phyloP scores from a whole-genome alignment of 352 stramenopile species.

The Pilasporangium apinafurcum region DNA sequence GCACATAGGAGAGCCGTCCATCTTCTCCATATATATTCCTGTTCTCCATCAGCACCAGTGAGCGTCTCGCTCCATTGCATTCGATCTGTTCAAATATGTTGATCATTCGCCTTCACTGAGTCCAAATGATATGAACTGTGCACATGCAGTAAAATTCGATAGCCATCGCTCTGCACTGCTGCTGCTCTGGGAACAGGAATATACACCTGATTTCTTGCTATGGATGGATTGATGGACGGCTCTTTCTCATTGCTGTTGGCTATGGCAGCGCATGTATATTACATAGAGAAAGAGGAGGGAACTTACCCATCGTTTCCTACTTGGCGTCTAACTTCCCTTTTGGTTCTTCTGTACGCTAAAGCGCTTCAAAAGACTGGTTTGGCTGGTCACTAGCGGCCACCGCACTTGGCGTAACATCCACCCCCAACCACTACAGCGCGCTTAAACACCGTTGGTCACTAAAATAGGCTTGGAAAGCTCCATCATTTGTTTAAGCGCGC shows the following conservation, averaged over 20 bases:
- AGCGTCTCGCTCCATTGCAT: slow-evolving; percentile 1
- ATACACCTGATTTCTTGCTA: neutral
- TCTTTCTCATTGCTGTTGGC: neutral
- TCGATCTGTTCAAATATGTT: slow-evolving; percentile 1
- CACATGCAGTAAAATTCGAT: no score
- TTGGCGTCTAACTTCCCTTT: slow-evolving; percentile 70
- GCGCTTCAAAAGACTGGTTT: slow-evolving; percentile 33
- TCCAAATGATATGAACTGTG: no score
- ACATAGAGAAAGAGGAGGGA: neutral
- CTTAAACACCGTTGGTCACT: neutral
- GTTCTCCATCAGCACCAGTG: neutral
- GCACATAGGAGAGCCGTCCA: neutral
- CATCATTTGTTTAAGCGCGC: slow-evolving; percentile 12
- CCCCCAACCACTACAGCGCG: neutral
- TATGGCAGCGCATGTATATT: neutral
- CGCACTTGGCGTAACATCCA: slow-evolving; percentile 17
- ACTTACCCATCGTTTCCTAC: slow-evolving; percentile 60
- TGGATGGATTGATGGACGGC: neutral
- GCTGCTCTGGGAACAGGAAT: neutral
- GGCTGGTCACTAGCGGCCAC: slow-evolving; percentile 30
- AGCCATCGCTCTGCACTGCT: neutral
- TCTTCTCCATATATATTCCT: neutral
- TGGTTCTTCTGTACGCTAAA: slow-evolving; percentile 24
- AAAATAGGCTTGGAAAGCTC: neutral
- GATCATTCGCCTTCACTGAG: no score